Base-by-base conservation (phyloP, 2,329 filamentous ascomycete species). In the Alternaria metachromatica region DNA sequence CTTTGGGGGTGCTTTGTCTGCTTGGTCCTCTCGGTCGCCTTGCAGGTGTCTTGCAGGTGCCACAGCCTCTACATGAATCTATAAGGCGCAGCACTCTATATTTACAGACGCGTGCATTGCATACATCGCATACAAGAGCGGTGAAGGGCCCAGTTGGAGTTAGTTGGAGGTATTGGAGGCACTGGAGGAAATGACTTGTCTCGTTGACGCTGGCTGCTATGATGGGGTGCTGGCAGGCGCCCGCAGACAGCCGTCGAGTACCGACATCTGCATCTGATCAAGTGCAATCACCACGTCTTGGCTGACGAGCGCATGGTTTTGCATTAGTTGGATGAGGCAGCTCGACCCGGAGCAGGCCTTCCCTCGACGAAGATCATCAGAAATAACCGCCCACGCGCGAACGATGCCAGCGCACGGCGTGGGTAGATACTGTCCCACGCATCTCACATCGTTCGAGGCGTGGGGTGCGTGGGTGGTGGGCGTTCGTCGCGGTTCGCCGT, bases 111-210 rank as follows among this genome's bases (percentile, higher is more conserved):
- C 57, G 41, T 61, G 63, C 62, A 63, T 53, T 69, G 72, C 69
- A 70, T 30, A 43, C 10, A 51, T 57, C 25, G 55, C 55, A 58
- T 68, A 53, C 64, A 71, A 66, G 70, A 72, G 78, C 78, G 78
- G 78, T 80, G 77, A 78, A 62, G 75, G 55, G 49, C 10, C 28
- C 63, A 55, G 66, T 71, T 68, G 69, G 67, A 58, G 58, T 41
- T 18, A 18, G 37, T 41, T 41, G 37, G 37, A 41, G 37, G 9
- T 0, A 41, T 37, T 37, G 33, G 33, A 37, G 33, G 4, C 33
- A 11, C 18, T 41, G 37, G 37, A 41, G 37, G 37, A 41, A 18
- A 41, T 41, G 37, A 41, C n/a, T 10, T 13, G 23, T 21, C 23
- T 53, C 51, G 55, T 53, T 33, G 49, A 28, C 33, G n/a, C 23